Base-by-base conservation (phyloP, 805 yeast genomes). In the Metschnikowia chrysomelidarum region DNA sequence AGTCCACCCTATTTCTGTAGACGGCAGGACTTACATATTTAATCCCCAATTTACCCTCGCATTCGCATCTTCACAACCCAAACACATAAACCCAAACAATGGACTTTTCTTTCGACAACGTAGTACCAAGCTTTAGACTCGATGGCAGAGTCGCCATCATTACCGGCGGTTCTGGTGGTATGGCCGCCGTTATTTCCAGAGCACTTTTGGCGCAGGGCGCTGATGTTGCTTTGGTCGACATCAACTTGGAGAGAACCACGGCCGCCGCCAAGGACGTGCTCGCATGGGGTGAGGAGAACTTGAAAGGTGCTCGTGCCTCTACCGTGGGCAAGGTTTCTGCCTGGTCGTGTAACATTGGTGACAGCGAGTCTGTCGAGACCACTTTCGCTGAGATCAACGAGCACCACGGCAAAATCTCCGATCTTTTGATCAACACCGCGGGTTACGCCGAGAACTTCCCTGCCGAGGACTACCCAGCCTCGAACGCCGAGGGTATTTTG, bases 91-190 rank as follows among this genome's bases (percentile, higher is more conserved):
- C 16, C 5, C 19, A 36, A 24, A 32, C 26, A 14, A 42, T 44
- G 49, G 37, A 60, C 43, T 64, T 41, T 44, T 56, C 69, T 19
- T 63, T 55, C 50, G 61, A 64, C 21, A 71, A 71, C 62, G 62
- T 73, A 28, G 71, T 81, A 19, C 88, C 87, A 43, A 66, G 58
- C 38, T 81, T 80, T 59, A 73, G 85, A 64, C 67, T 80, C 43
- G 87, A 80, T 53, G 83, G 82, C 40, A 76, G 80, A 54, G 67
- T 82, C 36, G 87, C 87, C 26, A 69, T 84, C 28, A 65, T 84
- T 44, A 84, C 93, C 23, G 93, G 93, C 30, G 93, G 89, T 7
- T 80, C 87, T 22, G 93, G 93, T 30, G 91, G 89, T 12, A 65
- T 84, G 48, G 80, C 86, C 1, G 64, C 79, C 23, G 78, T 82